phyloP scores from a whole-genome alignment of 495 filamentous ascomycete genomes.

The Aspergillus diversus region DNA sequence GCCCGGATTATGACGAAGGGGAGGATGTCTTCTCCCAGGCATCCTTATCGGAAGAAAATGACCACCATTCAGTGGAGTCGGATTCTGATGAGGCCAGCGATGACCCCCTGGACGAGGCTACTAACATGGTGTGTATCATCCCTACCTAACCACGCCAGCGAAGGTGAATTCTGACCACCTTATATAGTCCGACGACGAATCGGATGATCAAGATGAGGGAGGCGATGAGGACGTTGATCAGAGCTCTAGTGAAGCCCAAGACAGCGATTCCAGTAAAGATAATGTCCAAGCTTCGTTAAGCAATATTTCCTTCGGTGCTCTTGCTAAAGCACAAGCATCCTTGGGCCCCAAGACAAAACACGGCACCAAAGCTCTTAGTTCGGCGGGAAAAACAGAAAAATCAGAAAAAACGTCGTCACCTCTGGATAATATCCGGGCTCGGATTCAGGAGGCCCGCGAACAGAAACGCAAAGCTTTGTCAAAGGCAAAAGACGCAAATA shows the following conservation, averaged over 20 bases:
- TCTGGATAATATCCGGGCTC: slow-evolving; percentile 43
- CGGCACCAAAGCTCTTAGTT: slow-evolving; percentile 19
- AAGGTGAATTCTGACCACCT: no score
- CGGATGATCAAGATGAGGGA: slow-evolving; percentile 15
- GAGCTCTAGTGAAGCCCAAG: slow-evolving; percentile 11
- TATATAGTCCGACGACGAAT: slow-evolving; percentile 4
- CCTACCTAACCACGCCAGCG: no score
- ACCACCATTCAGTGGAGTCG: slow-evolving; percentile 25
- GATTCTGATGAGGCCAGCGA: slow-evolving; percentile 25
- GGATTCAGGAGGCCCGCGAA: slow-evolving; percentile 49
- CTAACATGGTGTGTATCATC: slow-evolving; percentile 24
- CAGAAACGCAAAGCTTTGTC: slow-evolving; percentile 38
- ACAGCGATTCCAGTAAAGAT: slow-evolving; percentile 36
- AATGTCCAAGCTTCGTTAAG: slow-evolving; percentile 46
- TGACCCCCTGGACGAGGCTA: slow-evolving; percentile 19
- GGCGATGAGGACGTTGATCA: slow-evolving; percentile 30
- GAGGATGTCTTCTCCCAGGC: slow-evolving; percentile 45
- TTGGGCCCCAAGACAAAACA: slow-evolving; percentile 51
- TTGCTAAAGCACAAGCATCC: slow-evolving; percentile 81
- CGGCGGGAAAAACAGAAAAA: slow-evolving; percentile 21
- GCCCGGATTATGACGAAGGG: slow-evolving; percentile 53
- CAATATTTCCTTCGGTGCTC: slow-evolving; percentile 80
- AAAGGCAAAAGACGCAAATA: slow-evolving; percentile 42
- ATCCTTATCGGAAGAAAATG: slow-evolving; percentile 33
- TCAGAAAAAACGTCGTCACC: slow-evolving; percentile 28